Percentiles rank a stretch among this genome's conserved stretches.
Evolutionary conservation across 2,329 filamentous ascomycete genomes (phyloP).

Genomic region (Phaeosphaeria sp.): DNA sequence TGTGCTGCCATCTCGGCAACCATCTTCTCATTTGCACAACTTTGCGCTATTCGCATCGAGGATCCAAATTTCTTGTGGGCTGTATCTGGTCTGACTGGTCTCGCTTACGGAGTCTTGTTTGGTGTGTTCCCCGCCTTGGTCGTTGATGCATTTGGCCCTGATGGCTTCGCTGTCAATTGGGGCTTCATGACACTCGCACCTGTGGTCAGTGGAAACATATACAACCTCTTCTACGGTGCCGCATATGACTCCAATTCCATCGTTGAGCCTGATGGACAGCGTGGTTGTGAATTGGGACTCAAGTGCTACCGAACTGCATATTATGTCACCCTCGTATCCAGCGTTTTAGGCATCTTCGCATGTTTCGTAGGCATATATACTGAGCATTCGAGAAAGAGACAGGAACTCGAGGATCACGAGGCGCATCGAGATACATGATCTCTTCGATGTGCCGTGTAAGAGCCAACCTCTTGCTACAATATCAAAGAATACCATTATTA

Average conservation of each 20-base stretch:
- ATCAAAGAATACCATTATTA: no score
- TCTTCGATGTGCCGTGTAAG: no score
- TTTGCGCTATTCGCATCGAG: constrained; percentile 74
- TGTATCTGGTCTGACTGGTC: constrained; percentile 82
- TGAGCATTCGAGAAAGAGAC: constrained; percentile 53
- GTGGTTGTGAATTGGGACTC: constrained; percentile 77
- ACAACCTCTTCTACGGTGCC: constrained; percentile 87
- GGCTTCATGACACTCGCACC: constrained; percentile 91
- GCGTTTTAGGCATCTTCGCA: constrained; percentile 70
- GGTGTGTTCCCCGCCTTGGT: constrained; percentile 88
- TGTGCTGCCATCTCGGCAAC: constrained; percentile 79
- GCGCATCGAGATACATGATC: neutral
- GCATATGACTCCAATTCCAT: constrained; percentile 84
- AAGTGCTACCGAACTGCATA: constrained; percentile 85
- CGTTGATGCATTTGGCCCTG: constrained; percentile 88
- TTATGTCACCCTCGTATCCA: constrained; percentile 75
- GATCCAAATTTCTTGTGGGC: constrained; percentile 79
- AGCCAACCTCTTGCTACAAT: no score
- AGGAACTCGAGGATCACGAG: constrained; percentile 28
- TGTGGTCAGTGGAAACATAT: constrained; percentile 85
- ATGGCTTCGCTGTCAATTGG: constrained; percentile 93
- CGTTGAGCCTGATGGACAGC: constrained; percentile 70
- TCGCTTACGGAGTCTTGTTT: constrained; percentile 92
- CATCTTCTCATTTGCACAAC: constrained; percentile 80
- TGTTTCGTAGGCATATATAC: constrained; percentile 74